phyloP scores from a whole-genome alignment of 2,329 filamentous ascomycete genomes.

The Trichoderma arundinaceum region DNA sequence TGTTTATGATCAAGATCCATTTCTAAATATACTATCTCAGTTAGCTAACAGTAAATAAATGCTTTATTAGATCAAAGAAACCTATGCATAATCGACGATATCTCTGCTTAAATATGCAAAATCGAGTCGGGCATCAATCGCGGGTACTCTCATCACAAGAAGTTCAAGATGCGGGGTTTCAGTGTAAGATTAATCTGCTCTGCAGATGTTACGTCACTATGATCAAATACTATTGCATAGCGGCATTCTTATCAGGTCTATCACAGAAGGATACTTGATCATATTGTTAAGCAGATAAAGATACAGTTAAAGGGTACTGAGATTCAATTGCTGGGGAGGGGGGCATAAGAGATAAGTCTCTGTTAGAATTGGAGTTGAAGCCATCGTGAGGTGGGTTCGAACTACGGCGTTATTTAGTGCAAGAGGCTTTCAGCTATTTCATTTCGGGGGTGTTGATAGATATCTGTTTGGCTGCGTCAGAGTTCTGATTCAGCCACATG shows the following conservation, averaged over 20 bases:
- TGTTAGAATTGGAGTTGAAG: no score
- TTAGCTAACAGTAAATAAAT: background rate
- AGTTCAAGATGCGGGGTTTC: background rate
- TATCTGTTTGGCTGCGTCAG: no score
- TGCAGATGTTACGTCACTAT: slow-evolving; percentile 16
- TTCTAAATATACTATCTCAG: background rate
- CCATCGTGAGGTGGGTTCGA: no score
- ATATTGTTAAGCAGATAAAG: background rate
- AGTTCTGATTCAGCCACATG: no score
- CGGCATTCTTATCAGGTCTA: background rate
- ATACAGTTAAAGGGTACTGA: no score
- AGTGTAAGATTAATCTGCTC: background rate
- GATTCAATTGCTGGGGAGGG: no score
- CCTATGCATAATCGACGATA: background rate
- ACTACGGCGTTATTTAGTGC: no score
- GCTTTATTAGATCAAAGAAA: background rate
- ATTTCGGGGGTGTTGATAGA: no score
- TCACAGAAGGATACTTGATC: background rate
- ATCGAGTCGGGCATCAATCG: background rate
- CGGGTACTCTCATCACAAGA: background rate
- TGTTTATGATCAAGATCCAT: background rate
- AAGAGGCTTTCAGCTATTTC: no score
- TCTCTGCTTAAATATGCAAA: background rate
- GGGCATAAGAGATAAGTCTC: no score
- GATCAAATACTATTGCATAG: background rate